Evolutionary conservation across 345 rosid species (phyloP), one percentile per base, ranked within the genome.

Genomic region (Jatropha curcas): DNA sequence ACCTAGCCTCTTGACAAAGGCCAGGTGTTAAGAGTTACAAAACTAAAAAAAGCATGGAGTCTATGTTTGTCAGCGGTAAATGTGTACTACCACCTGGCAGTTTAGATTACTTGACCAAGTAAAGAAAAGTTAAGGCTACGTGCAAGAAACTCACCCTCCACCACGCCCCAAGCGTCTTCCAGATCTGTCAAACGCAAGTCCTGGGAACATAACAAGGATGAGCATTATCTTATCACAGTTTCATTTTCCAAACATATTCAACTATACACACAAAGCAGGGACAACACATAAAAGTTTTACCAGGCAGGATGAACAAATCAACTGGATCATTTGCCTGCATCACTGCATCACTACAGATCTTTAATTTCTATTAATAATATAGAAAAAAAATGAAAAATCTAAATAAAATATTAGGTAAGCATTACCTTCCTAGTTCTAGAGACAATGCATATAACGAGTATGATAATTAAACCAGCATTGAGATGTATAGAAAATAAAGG

Each of bases 141-240:
- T 55, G 20, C 68, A 55, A n/a, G 2, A 10, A 46, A 51, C 82
- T 30, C 72, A 94, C 98, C 99, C 99, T 75, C 98, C 97, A 37
- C 98, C 99, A 76, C 98, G 99, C 67, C 98, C 98, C 82, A 95
- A 72, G 80, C 98, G 97, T 82, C 96, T 84, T 64, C 97, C 93
- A 75, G 84, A 84, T 86, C 74, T 86, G 76, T 92, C 98, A 87
- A 95, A 95, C 46, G 99, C 99, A 68, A 95, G 97, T 68, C 99
- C 98, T 92, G 85, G 64, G 65, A 81, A 57, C 70, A 65, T 24
- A 33, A 14, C 61, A 34, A 34, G 24, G 33, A 58, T n/a, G 34
- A 19, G 27, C 1, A 20, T 30, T 43, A 13, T 57, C 25, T 41
- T 27, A 31, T 25, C 17, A 27, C 9, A 37, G 16, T 31, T 35